Base-by-base conservation (phyloP, 225 moss, liverwort and hornwort genomes). In the Pseudisothecium myosuroides region DNA sequence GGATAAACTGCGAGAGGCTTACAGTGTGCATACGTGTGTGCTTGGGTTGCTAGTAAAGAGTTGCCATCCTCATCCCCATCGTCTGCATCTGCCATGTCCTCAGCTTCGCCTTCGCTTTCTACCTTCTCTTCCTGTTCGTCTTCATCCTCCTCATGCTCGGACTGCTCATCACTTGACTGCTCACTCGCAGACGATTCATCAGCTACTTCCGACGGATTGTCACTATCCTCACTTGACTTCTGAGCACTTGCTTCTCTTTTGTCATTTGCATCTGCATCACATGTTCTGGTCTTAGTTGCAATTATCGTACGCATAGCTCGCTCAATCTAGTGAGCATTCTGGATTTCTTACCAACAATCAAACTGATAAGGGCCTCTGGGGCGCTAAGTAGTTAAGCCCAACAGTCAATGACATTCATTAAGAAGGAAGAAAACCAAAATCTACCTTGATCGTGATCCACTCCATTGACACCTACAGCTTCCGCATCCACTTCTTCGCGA, bases 221-320 rank as follows among this genome's bases (percentile, higher is more conserved):
- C 98, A 88, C 97, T 98, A 29, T 94, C 94, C 68, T 93, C 95
- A 75, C 93, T 95, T 36, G 95, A 93, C 82, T 94, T 95, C 78
- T 93, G 95, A 55, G 92, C 95, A 92, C 98, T 98, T 84, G 93
- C 95, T 87, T 98, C 97, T n/a, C 96, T 95, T 89, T 98, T 94
- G 87, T 98, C 97, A 92, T 97, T 93, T 63, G 95, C 96, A 91
- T 97, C 96, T 91, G 89, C 91, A 89, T 64, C 78, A 91, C 50
- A 81, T n/a, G 60, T 21, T 16, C 58, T 26, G 13, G 56, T 85
- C 90, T 87, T 66, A 81, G 58, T 47, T n/a, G 37, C 76, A 76
- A 45, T 45, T 55, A 27, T 83, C 54, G 19, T 63, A 74, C 14
- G 12, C 73, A 73, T 54, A 32, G 54, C 54, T 54, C 55, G 45